These are phyloP conservation scores for Staphylotrichum longicolle DNA, from an alignment of 495 filamentous ascomycete species.

Conservation along the genomic window DNA sequence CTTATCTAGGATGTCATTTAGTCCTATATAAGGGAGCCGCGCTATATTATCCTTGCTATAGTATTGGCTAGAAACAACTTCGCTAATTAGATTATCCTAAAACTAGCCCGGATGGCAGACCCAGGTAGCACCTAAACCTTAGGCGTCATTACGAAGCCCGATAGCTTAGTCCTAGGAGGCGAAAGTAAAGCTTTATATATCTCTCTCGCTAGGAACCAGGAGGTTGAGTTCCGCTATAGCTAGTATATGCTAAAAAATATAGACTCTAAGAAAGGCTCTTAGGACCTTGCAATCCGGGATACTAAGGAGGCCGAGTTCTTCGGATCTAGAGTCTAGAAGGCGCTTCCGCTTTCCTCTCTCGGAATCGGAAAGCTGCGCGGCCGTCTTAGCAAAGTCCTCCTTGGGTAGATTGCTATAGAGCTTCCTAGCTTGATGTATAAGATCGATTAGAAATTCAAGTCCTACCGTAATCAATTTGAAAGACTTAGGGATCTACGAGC, in stretches of 20 bases:
- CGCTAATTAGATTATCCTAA: conserved; percentile 60
- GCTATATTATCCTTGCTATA: conserved; percentile 64
- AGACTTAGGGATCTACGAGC: conserved; percentile 51
- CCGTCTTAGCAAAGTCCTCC: conserved; percentile 57
- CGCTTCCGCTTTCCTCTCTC: conserved; percentile 28
- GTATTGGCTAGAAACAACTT: too few relatives aligned
- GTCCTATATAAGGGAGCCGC: conserved; percentile 57
- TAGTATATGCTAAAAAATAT: conserved; percentile 72
- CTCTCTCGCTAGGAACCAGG: conserved; percentile 56
- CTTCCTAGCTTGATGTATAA: conserved; percentile 59
- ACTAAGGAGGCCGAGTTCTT: conserved; percentile 45
- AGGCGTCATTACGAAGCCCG: conserved; percentile 85
- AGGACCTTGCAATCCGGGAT: conserved; percentile 41
- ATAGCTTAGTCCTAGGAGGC: conserved; percentile 51
- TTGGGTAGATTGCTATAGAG: conserved; percentile 53
- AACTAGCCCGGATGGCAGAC: conserved; percentile 73
- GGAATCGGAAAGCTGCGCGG: conserved; percentile 52
- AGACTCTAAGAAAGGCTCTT: conserved; percentile 47
- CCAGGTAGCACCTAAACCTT: conserved; percentile 71
- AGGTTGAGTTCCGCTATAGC: conserved; percentile 61
- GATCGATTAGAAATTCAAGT: conserved; percentile 44
- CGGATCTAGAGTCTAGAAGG: conserved; percentile 41
- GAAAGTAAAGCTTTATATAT: conserved; percentile 52
- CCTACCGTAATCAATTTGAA: conserved; percentile 36
- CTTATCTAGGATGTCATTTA: conserved; percentile 54